phyloP scores from a whole-genome alignment of 2,329 filamentous ascomycete genomes.

The Colletotrichum cereale region DNA sequence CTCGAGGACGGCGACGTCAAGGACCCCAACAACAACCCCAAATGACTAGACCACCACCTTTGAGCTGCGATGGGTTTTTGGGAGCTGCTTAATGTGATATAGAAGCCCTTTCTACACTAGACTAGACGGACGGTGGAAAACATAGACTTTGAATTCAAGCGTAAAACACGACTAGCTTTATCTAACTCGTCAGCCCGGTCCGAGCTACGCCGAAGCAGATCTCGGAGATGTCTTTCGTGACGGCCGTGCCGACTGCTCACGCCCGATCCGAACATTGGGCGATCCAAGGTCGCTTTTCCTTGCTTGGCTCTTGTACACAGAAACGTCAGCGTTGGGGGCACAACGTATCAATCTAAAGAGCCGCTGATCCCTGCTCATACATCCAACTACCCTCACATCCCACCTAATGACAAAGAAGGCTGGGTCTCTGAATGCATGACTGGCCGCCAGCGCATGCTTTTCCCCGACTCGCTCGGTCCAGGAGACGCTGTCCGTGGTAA shows the following conservation, averaged over 20 bases:
- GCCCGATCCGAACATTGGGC: not conserved
- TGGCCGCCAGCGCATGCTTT: not conserved
- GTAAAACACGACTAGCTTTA: not conserved
- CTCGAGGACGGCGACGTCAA: slow-evolving; percentile 63
- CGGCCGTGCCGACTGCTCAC: not conserved
- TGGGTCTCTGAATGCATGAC: not conserved
- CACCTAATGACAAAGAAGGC: not conserved
- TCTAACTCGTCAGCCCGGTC: not conserved
- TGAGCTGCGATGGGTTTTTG: slow-evolving; percentile 9
- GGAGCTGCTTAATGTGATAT: slow-evolving; percentile 9
- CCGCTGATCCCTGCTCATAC: slow-evolving; percentile 8
- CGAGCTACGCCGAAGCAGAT: slow-evolving; percentile 15
- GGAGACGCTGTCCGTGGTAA: slow-evolving; percentile 2
- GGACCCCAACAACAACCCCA: slow-evolving; percentile 35
- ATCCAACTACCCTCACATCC: not conserved
- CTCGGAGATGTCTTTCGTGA: slow-evolving; percentile 14
- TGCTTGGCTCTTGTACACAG: not conserved
- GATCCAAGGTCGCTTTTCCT: not conserved
- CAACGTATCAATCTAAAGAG: slow-evolving; percentile 3
- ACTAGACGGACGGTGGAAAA: slow-evolving; percentile 13
- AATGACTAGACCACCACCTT: slow-evolving; percentile 40
- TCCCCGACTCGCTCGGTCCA: slow-evolving; percentile 19
- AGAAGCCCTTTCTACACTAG: slow-evolving; percentile 22
- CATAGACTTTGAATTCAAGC: slow-evolving; percentile 35
- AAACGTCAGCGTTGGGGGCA: not conserved